Evolutionary conservation across 306 rosid genomes (phyloP).

Genomic region (Argentina anserina): DNA sequence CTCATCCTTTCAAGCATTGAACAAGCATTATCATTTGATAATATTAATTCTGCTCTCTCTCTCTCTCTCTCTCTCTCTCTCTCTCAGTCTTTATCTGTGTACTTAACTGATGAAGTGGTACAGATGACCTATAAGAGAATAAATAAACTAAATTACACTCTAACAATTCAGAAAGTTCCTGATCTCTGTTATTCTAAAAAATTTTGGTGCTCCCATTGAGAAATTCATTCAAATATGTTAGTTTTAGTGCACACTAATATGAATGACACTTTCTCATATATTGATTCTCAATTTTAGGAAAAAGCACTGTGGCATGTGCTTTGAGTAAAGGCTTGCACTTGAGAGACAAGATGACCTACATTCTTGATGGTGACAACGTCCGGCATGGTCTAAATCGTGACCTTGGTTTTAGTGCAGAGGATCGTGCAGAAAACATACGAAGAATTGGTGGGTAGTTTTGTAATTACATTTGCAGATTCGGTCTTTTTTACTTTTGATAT

Average conservation of each 20-base stretch:
- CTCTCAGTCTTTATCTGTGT: background rate
- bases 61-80: background rate
- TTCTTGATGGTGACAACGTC: slow-evolving; percentile 95
- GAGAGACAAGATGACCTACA: slow-evolving; percentile 70
- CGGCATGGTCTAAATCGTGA: slow-evolving; percentile 92
- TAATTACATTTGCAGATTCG: background rate
- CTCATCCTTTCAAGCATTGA: background rate
- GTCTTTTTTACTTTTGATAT: background rate
- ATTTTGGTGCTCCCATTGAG: background rate
- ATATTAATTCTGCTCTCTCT: background rate
- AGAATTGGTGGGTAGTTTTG: slow-evolving; percentile 62
- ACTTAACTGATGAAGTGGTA: background rate
- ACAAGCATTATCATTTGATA: background rate
- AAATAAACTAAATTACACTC: background rate
- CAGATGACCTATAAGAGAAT: background rate
- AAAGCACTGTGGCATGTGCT: slow-evolving; percentile 95
- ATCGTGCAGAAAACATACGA: slow-evolving; percentile 90
- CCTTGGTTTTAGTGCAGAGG: slow-evolving; percentile 83
- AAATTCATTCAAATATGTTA: background rate
- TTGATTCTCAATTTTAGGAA: slow-evolving; percentile 51
- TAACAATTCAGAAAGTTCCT: background rate
- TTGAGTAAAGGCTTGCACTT: slow-evolving; percentile 70
- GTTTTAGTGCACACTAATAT: background rate
- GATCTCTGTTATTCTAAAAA: background rate
- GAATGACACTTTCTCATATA: slow-evolving; percentile 18